Conservation (phyloP, 306 rosid species). For the Inga oerstediana region DNA sequence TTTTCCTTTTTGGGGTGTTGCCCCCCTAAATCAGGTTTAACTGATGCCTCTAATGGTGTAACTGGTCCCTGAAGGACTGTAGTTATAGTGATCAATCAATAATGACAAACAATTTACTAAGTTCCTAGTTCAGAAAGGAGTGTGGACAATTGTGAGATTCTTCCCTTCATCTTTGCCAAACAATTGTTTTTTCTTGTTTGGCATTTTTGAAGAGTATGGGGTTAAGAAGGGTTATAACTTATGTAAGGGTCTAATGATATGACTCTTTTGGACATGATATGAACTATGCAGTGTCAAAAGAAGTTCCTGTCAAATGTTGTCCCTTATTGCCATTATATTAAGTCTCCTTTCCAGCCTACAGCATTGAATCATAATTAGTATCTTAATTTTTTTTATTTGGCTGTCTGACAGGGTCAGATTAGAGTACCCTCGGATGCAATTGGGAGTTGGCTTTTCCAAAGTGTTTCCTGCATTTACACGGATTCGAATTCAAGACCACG, state of each 20-base stretch:
- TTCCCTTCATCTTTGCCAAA: background rate
- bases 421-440: too few relatives aligned
- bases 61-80: constrained; percentile 9
- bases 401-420: too few relatives aligned
- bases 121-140: background rate
- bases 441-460: too few relatives aligned
- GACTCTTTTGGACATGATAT: background rate
- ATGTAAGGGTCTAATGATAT: background rate
- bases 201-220: background rate
- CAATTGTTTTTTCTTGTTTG: background rate
- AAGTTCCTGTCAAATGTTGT: background rate
- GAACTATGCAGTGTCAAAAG: background rate
- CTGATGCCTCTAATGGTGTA: background rate
- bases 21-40: background rate
- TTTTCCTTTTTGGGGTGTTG: background rate
- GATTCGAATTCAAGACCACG: too few relatives aligned
- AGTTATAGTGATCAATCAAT: background rate
- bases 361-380: background rate
- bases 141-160: background rate
- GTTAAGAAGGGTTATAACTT: background rate
- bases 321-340: background rate
- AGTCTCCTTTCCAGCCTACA: background rate
- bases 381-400: too few relatives aligned
- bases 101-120: background rate
- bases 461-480: too few relatives aligned